These are phyloP conservation scores for Fraxinus americana DNA, from an alignment of 257 asterid species.

Conservation along the genomic window DNA sequence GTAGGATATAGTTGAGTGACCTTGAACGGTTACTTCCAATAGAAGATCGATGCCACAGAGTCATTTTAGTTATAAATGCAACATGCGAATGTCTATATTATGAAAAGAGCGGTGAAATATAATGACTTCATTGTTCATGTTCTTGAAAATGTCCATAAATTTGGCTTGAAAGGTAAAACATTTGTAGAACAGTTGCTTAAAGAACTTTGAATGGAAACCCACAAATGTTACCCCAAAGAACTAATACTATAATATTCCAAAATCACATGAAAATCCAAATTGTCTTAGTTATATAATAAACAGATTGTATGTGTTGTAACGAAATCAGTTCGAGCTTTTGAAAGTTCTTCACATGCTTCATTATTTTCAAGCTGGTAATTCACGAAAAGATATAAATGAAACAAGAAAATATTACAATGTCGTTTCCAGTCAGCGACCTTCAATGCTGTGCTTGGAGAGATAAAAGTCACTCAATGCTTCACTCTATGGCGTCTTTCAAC, in stretches of 20 bases:
- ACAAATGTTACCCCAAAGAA: not conserved
- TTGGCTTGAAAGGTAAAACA: not conserved
- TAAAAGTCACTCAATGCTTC: conserved; percentile 25
- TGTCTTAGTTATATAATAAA: not conserved
- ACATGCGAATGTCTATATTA: too few species aligned
- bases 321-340: not conserved
- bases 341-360: conserved; percentile 14
- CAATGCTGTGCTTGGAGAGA: not conserved
- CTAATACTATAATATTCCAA: not conserved
- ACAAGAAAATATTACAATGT: not conserved
- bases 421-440: conserved; percentile 1
- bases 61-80: too few species aligned
- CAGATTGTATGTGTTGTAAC: not conserved
- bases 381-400: not conserved
- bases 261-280: not conserved
- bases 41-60: too few species aligned
- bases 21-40: too few species aligned
- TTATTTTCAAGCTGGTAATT: conserved; percentile 9
- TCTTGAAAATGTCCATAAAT: not conserved
- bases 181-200: not conserved
- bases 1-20: not conserved
- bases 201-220: not conserved
- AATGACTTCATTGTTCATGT: not conserved
- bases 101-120: too few species aligned
- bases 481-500: conserved; percentile 60